Evolutionary conservation across 495 filamentous ascomycete species (phyloP).

Genomic region (Penicillium crystallinum): DNA sequence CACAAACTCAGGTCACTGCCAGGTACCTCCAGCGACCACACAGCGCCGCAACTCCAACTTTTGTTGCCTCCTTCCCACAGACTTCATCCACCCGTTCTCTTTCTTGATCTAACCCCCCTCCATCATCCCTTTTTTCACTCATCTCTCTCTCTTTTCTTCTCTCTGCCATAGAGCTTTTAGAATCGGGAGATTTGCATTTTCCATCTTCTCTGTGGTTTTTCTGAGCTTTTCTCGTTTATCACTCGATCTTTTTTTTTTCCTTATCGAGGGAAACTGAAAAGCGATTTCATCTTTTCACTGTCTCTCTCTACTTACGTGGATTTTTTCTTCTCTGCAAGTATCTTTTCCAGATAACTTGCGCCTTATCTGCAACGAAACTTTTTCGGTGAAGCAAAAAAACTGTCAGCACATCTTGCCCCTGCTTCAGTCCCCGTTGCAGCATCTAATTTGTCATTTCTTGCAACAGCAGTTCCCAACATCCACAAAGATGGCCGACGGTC

Average conservation of each 20-base stretch:
- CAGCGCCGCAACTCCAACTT: constrained; percentile 4
- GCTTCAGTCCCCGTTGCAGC: constrained; percentile 7
- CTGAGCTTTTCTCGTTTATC: constrained; percentile 15
- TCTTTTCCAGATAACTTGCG: constrained; percentile 18
- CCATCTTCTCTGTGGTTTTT: constrained; percentile 27
- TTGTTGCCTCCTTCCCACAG: constrained; percentile 30
- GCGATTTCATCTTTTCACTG: constrained; percentile 14
- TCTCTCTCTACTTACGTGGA: constrained; percentile 13
- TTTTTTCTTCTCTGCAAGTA: constrained; percentile 24
- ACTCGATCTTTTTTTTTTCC: constrained; percentile 18
- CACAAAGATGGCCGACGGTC: constrained; percentile 84
- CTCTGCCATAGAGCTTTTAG: constrained; percentile 29
- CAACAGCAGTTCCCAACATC: constrained; percentile 2
- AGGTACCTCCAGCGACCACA: constrained; percentile 1
- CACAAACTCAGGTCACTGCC: background rate
- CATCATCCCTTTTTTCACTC: constrained; percentile 32
- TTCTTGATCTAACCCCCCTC: constrained; percentile 28
- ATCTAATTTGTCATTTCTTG: constrained; percentile 11
- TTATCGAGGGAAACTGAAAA: constrained; percentile 20
- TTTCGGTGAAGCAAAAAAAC: constrained; percentile 17
- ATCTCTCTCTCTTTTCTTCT: constrained; percentile 35
- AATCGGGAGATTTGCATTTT: constrained; percentile 37
- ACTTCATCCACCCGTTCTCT: constrained; percentile 16
- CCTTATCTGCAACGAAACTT: constrained; percentile 7
- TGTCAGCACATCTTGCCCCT: constrained; percentile 8